These are phyloP conservation scores for Ambrosia artemisiifolia DNA, from an alignment of 129 eudicot species.

Conservation along the genomic window DNA sequence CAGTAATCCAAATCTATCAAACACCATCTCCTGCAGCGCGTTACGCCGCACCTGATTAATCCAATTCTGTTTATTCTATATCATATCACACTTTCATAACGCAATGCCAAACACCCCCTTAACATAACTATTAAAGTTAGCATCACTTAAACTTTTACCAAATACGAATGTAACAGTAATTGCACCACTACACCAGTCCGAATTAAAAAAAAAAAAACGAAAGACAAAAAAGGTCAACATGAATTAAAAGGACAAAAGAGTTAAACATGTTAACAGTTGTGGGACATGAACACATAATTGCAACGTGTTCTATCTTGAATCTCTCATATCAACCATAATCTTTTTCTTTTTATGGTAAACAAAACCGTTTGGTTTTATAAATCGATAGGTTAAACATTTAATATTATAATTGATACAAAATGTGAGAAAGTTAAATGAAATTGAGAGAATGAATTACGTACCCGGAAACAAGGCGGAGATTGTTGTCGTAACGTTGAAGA, in stretches of 20 bases:
- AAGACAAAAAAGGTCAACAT: neutral
- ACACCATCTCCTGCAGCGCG: neutral
- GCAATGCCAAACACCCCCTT: neutral
- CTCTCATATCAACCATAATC: constrained; percentile 5
- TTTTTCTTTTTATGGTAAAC: neutral
- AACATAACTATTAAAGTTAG: neutral
- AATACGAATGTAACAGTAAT: neutral
- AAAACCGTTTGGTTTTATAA: neutral
- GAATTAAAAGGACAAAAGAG: neutral
- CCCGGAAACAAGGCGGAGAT: constrained; percentile 68
- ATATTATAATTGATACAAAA: neutral
- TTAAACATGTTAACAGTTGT: neutral
- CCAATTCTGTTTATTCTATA: constrained; percentile 1
- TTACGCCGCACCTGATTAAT: neutral
- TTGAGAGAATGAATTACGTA: too few species aligned
- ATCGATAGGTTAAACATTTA: neutral
- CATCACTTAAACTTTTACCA: neutral
- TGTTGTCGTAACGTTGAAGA: constrained; percentile 55
- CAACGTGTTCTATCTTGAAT: neutral
- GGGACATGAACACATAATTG: neutral
- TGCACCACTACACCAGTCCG: neutral
- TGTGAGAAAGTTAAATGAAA: neutral
- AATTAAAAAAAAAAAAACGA: neutral
- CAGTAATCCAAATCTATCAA: neutral
- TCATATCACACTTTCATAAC: neutral